These are phyloP conservation scores for Vaccinium corymbosum DNA, from an alignment of 148 eudicot species.

Conservation along the genomic window DNA sequence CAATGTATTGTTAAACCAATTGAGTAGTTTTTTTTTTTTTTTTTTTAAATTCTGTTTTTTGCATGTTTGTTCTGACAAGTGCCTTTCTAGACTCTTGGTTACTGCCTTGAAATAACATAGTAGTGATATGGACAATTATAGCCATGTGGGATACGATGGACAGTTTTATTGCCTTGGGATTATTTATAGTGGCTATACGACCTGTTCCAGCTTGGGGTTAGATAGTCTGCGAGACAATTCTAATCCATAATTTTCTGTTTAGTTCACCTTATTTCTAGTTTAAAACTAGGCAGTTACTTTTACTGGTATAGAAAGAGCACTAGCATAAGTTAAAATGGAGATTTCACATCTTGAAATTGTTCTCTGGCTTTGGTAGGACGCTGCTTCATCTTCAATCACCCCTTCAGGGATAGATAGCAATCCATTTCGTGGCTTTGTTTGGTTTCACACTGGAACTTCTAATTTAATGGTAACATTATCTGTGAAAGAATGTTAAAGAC, in stretches of 20 bases:
- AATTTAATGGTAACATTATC: background rate
- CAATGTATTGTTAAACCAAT: background rate
- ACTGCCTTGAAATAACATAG: background rate
- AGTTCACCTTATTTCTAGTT: background rate
- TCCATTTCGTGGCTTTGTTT: background rate
- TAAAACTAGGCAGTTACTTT: background rate
- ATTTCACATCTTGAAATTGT: background rate
- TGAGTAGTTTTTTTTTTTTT: background rate
- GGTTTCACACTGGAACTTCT: background rate
- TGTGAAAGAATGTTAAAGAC: background rate
- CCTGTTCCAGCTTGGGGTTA: background rate
- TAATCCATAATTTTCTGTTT: background rate
- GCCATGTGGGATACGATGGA: conserved; percentile 2
- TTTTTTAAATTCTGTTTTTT: background rate
- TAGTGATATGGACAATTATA: background rate
- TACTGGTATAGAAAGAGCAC: background rate
- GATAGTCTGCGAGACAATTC: background rate
- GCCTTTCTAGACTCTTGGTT: background rate
- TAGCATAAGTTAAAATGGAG: background rate
- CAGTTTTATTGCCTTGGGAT: background rate
- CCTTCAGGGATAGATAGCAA: background rate
- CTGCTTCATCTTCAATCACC: background rate
- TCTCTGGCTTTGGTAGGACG: conserved; percentile 1
- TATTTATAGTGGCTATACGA: background rate
- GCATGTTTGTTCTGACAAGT: background rate